phyloP scores from a whole-genome alignment of 164 flowering plant genomes.

The Piper longum region DNA sequence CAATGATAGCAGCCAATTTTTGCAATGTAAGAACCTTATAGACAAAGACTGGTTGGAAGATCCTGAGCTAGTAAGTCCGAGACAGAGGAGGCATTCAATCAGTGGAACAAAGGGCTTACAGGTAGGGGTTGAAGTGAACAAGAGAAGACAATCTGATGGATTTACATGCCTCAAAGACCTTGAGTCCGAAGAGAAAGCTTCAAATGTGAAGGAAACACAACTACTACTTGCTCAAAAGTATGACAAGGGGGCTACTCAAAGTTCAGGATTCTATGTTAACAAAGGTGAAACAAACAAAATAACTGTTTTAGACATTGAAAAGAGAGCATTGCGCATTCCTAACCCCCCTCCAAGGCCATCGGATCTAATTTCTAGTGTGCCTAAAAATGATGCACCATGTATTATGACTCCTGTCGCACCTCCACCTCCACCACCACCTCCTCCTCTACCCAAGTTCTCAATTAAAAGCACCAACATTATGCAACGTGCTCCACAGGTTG shows the following conservation, averaged over 20 bases:
- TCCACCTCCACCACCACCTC: conserved; percentile 70
- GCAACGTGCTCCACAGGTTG: conserved; percentile 85
- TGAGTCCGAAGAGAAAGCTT: conserved; percentile 14
- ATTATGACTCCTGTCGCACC: conserved; percentile 33
- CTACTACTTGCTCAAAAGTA: conserved; percentile 18
- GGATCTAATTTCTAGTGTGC: conserved; percentile 14
- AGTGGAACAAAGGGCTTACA: conserved; percentile 47
- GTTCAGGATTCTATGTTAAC: conserved; percentile 19
- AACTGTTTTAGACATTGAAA: conserved; percentile 41
- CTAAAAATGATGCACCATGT: conserved; percentile 21
- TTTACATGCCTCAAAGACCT: conserved; percentile 38
- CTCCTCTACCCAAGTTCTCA: conserved; percentile 48
- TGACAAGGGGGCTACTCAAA: conserved; percentile 21
- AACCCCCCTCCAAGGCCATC: conserved; percentile 93
- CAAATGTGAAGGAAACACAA: conserved; percentile 5
- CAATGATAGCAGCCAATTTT: conserved; percentile 27
- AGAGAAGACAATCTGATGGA: conserved; percentile 70
- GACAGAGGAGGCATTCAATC: conserved; percentile 59
- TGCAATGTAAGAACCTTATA: conserved; percentile 15
- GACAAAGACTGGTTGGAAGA: conserved; percentile 27
- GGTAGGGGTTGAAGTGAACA: conserved; percentile 30
- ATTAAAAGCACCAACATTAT: conserved; percentile 30
- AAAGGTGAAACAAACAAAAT: conserved; percentile 27
- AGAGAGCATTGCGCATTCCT: conserved; percentile 58
- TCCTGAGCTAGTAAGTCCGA: conserved; percentile 32